Percentiles rank a stretch among this genome's conserved stretches.
These are phyloP conservation scores for Colletotrichum euphorbiae DNA, from an alignment of 2,329 filamentous ascomycete genomes.

Conservation along the genomic window DNA sequence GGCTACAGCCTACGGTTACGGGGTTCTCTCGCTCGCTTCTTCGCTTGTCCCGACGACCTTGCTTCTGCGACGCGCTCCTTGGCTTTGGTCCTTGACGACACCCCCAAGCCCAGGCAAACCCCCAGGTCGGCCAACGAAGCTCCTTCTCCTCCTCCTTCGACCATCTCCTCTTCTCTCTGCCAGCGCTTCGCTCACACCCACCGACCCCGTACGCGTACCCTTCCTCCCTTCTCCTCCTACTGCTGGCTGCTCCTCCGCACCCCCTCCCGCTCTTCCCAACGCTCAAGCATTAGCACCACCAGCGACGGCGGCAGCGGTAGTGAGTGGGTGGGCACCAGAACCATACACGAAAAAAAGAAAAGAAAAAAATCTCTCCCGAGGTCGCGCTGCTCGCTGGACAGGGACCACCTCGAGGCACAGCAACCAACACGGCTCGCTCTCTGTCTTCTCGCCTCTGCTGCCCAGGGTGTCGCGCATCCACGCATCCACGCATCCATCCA, in stretches of 20 bases:
- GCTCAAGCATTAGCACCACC: conserved; percentile 11
- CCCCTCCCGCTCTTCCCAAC: conserved; percentile 26
- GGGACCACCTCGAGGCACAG: conserved; percentile 27
- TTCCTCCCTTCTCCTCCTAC: conserved; percentile 26
- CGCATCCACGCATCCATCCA: conserved; percentile 40
- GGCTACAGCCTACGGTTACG: background rate
- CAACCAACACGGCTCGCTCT: conserved; percentile 15
- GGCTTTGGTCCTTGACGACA: conserved; percentile 29
- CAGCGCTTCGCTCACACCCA: conserved; percentile 35
- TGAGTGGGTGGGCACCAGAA: conserved; percentile 19
- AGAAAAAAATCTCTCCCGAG: conserved; percentile 5
- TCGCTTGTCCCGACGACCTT: conserved; percentile 33
- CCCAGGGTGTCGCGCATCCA: conserved; percentile 42
- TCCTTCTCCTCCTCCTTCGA: conserved; percentile 25
- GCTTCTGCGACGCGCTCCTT: conserved; percentile 5
- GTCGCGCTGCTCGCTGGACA: conserved; percentile 30
- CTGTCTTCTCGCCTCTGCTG: conserved; percentile 17
- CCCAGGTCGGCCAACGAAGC: conserved; percentile 7
- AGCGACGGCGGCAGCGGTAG: conserved; percentile 24
- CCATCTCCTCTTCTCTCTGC: conserved; percentile 13
- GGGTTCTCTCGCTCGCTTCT: conserved; percentile 32
- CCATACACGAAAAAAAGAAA: conserved; percentile 6
- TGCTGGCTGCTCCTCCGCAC: conserved; percentile 36
- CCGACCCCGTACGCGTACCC: conserved; percentile 34
- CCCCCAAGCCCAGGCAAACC: conserved; percentile 7